Percentiles rank a stretch among this genome's conserved stretches.
Conservation (phyloP, 768 basidiomycete genomes). For the Kwoniella heveanensis region DNA sequence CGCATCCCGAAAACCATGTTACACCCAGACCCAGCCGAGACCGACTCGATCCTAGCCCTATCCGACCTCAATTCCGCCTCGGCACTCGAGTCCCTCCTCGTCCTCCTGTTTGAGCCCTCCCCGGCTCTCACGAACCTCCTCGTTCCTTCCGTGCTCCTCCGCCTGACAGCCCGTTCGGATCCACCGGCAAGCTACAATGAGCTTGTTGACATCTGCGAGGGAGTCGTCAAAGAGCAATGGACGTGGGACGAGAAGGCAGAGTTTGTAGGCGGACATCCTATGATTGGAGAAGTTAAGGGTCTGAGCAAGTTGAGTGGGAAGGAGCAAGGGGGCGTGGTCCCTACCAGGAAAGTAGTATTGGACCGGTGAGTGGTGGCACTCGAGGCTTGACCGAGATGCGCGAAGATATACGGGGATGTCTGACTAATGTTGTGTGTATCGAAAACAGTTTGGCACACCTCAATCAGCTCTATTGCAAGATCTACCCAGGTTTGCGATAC, state of each 20-base stretch:
- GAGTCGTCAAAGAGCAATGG: conserved; percentile 36
- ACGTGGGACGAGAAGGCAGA: conserved; percentile 57
- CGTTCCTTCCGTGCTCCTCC: conserved; percentile 57
- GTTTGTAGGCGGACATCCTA: conserved; percentile 82
- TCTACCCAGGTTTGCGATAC: conserved; percentile 75
- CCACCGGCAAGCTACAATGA: conserved; percentile 49
- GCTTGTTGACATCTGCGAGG: conserved; percentile 31
- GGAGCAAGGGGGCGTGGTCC: conserved; percentile 69
- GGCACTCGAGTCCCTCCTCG: conserved; percentile 45
- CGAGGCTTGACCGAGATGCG: not conserved
- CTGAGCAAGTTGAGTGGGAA: conserved; percentile 73
- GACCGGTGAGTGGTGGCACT: conserved; percentile 58
- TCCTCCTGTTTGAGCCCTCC: conserved; percentile 69
- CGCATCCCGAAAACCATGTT: not conserved
- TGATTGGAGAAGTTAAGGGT: conserved; percentile 79
- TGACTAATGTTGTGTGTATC: not conserved
- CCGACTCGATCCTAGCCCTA: conserved; percentile 16
- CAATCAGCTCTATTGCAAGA: conserved; percentile 73
- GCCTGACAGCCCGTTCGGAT: conserved; percentile 45
- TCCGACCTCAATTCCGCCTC: conserved; percentile 5
- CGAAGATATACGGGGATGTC: not conserved
- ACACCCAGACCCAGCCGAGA: not conserved
- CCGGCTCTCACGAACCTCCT: conserved; percentile 63
- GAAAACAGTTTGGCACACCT: conserved; percentile 63
- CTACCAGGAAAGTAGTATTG: conserved; percentile 74